Conservation (phyloP, 768 basidiomycete species). For the Strobilomyces confusus region DNA sequence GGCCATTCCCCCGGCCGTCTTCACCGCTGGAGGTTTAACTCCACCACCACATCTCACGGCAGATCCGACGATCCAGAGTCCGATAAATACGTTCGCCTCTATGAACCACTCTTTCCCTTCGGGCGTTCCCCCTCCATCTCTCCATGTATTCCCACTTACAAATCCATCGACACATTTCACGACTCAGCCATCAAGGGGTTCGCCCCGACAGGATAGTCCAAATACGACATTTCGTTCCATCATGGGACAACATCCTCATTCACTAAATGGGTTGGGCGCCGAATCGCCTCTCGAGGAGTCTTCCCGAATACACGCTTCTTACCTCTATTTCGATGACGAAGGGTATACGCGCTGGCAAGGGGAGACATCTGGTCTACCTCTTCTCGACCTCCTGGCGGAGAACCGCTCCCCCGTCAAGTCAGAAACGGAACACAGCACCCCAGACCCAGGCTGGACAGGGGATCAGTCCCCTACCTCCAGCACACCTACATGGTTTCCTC, state of each 20-base stretch:
- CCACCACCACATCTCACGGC: slow-evolving; percentile 34
- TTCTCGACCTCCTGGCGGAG: slow-evolving; percentile 80
- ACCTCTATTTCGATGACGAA: slow-evolving; percentile 84
- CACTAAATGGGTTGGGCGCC: slow-evolving; percentile 16
- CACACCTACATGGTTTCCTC: slow-evolving; percentile 71
- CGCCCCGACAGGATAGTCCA: slow-evolving; percentile 47
- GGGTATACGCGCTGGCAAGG: slow-evolving; percentile 90
- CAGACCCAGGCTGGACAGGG: slow-evolving; percentile 27
- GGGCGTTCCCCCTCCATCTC: slow-evolving; percentile 73
- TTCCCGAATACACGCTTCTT: slow-evolving; percentile 68
- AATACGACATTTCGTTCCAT: slow-evolving; percentile 38
- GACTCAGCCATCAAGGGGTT: slow-evolving; percentile 37
- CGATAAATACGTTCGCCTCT: slow-evolving; percentile 38
- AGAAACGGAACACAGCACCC: slow-evolving; percentile 28
- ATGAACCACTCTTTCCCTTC: slow-evolving; percentile 41
- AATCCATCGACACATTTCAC: slow-evolving; percentile 80
- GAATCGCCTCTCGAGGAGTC: slow-evolving; percentile 56
- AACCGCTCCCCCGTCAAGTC: slow-evolving; percentile 46
- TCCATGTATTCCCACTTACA: slow-evolving; percentile 73
- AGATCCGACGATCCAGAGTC: slow-evolving; percentile 30
- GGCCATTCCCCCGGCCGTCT: slow-evolving; percentile 78
- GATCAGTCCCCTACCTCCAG: slow-evolving; percentile 35
- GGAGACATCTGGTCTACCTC: slow-evolving; percentile 87
- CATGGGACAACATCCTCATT: slow-evolving; percentile 33
- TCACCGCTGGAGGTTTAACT: slow-evolving; percentile 52